phyloP scores from a whole-genome alignment of 495 filamentous ascomycete species.

The Tuber indicum region DNA sequence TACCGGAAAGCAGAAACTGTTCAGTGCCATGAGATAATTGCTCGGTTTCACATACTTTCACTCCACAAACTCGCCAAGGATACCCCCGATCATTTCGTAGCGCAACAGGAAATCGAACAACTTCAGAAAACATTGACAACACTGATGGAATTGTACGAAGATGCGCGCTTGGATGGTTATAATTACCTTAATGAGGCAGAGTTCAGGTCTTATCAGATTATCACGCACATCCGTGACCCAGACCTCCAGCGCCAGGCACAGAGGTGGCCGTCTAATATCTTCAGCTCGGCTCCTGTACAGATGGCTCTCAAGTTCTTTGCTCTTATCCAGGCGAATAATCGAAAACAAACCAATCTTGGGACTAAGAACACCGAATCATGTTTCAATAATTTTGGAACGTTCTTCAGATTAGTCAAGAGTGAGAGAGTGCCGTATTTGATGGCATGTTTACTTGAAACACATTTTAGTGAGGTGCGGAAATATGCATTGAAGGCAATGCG shows the following conservation, averaged over 20 bases:
- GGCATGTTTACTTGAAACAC: slow-evolving; percentile 87
- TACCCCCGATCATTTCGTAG: slow-evolving; percentile 65
- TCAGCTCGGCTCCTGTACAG: slow-evolving; percentile 54
- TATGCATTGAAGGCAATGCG: slow-evolving; percentile 66
- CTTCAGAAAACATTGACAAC: slow-evolving; percentile 80
- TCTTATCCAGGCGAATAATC: slow-evolving; percentile 42
- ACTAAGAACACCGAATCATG: slow-evolving; percentile 43
- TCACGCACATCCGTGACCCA: slow-evolving; percentile 72
- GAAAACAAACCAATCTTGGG: slow-evolving; percentile 24
- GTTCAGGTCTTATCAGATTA: slow-evolving; percentile 81
- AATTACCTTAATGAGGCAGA: slow-evolving; percentile 69
- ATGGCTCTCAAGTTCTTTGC: slow-evolving; percentile 64
- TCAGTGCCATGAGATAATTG: slow-evolving; percentile 79
- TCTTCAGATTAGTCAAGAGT: slow-evolving; percentile 68
- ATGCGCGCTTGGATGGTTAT: slow-evolving; percentile 42
- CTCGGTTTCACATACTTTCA: slow-evolving; percentile 82
- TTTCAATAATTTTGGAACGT: slow-evolving; percentile 56
- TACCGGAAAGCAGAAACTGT: slow-evolving; percentile 54
- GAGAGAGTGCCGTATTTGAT: slow-evolving; percentile 74
- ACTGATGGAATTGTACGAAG: slow-evolving; percentile 81
- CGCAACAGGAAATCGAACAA: slow-evolving; percentile 88
- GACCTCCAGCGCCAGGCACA: slow-evolving; percentile 69
- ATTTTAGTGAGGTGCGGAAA: slow-evolving; percentile 75
- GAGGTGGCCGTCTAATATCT: slow-evolving; percentile 57
- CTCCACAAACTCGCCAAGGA: slow-evolving; percentile 72